A percentile compares a stretch with the other conserved stretches of the same genome.
These are phyloP conservation scores for Suhomyces kunorum DNA, from an alignment of 1,139 yeast species.

Conservation along the genomic window DNA sequence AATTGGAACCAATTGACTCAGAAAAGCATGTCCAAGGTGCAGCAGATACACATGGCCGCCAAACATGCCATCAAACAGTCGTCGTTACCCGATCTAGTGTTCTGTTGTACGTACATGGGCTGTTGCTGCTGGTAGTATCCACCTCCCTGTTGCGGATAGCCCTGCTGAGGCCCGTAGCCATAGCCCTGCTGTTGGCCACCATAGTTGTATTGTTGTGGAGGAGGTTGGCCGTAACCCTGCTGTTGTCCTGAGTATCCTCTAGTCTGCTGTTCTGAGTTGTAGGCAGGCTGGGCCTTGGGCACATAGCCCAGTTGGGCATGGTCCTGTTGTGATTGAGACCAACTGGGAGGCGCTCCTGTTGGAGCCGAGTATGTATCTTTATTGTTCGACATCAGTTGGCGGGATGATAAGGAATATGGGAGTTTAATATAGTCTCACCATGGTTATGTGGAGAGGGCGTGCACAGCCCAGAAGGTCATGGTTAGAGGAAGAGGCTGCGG, in stretches of 20 bases:
- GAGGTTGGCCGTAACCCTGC: conserved; percentile 31
- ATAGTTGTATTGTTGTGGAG: conserved; percentile 12
- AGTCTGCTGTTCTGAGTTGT: conserved; percentile 30
- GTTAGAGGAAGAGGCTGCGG: background rate
- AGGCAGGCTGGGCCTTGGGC: conserved; percentile 42
- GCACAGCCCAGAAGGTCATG: background rate
- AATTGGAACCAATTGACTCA: conserved; percentile 25
- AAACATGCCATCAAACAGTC: conserved; percentile 67
- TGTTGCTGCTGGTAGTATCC: conserved; percentile 51
- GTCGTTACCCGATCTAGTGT: conserved; percentile 42
- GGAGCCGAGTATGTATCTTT: conserved; percentile 36
- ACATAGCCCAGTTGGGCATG: conserved; percentile 23
- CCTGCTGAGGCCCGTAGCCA: conserved; percentile 24
- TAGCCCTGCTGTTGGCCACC: conserved; percentile 24
- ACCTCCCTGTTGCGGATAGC: conserved; percentile 10
- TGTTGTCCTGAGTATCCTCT: conserved; percentile 38
- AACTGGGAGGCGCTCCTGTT: conserved; percentile 51
- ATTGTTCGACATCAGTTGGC: conserved; percentile 6
- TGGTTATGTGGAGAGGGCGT: background rate
- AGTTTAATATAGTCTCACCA: background rate
- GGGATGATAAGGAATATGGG: background rate
- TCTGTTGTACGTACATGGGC: conserved; percentile 66
- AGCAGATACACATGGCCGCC: conserved; percentile 73
- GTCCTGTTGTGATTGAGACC: conserved; percentile 26
- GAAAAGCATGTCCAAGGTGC: conserved; percentile 68